Base-by-base conservation (phyloP, 2,329 filamentous ascomycete species). In the Pestalotiopsis sp. region DNA sequence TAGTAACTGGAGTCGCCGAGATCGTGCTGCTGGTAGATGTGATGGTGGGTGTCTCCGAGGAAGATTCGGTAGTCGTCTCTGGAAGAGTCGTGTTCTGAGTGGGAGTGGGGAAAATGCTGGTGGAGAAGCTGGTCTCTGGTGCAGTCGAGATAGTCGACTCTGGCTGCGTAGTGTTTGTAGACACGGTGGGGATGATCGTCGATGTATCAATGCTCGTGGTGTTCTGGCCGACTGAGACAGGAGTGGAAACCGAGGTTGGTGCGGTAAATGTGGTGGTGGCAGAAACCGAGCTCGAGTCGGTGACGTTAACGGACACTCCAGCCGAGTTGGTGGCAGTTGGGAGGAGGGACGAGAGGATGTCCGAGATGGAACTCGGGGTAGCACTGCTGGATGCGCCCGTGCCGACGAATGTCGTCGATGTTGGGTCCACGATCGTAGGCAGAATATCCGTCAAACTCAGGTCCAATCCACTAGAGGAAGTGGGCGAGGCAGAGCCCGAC, bases 1-100 rank as follows among this genome's bases (percentile, higher is more conserved):
- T 84, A 3, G 83, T 85, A 20, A 72, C 66, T 4, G 49, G 63
- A 2, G 71, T 67, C 7, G 66, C 72, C 17, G 69, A 59, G 20
- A 27, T 70, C 9, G 72, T 70, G 9, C 71, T 69, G 11, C 70
- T 69, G 9, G 68, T 27, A 11, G 68, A 60, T n/a, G 68, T 66
- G 6, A 63, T 56, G 31, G 70, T 56, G n/a, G 59, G 23, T 12
- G 68, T 70, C 1, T 69, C 58, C 13, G 71, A 59, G 17, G 65
- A 23, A 31, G 61, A 23, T 23, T 64, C 23, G 38, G 52, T 70
- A 17, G 72, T 73, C 27, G 71, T 73, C 13, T 71, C 49, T 9
- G 70, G 67, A 13, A 72, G 45, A 39, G 67, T 57, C 23, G 71
- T 68, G 38, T 72, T 72, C 41, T 27, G 13, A 41, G 56, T 38